Base-by-base conservation (phyloP, 1,284 basidiomycete genomes). In the Heterobasidion parviporum region DNA sequence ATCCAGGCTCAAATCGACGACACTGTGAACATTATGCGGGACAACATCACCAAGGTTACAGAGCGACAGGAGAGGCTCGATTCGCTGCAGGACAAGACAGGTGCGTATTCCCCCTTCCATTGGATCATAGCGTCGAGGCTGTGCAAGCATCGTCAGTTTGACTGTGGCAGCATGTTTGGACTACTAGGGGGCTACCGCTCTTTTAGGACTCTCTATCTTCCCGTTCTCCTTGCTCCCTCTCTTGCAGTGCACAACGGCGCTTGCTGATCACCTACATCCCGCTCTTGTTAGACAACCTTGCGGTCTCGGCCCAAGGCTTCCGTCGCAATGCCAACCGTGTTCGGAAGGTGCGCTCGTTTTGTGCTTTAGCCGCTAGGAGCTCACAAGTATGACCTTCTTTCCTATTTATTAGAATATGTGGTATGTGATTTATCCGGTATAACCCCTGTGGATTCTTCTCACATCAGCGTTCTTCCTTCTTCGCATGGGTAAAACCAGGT, bases 251-350 rank as follows among this genome's bases (percentile, higher is more conserved):
- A 16, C 15, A 15, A 8, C 14, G 8, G 51, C 10, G 20, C 44
- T 43, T 50, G 51, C 32, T 36, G 50, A 50, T 14, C 18, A 2
- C 33, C 18, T 51, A 18, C 15, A 14, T 33, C 20, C 38, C 46
- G 26, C 20, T 38, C 38, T 2, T 36, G 47, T 35, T 64, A 96
- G 96, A 99, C 73, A 98, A 90, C 69, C 83, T 99, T 57, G 95
- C 96, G 34, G 92, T 98, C 43, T 98, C 94, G n/a, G 97, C 96
- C 10, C 97, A 99, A 76, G 94, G 94, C 34, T 99, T 99, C 85
- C 86, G 94, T 60, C 83, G 93, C 63, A 95, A 96, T 61, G 97
- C 97, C 54, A 98, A 97, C 77, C 83, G 93, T 60, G 97, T 99
- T 51, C 87, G 96, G 71, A 99, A 99, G 82, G 93, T 95, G 68